phyloP scores from a whole-genome alignment of 2,329 filamentous ascomycete species.

The Cladophialophora bantiana region DNA sequence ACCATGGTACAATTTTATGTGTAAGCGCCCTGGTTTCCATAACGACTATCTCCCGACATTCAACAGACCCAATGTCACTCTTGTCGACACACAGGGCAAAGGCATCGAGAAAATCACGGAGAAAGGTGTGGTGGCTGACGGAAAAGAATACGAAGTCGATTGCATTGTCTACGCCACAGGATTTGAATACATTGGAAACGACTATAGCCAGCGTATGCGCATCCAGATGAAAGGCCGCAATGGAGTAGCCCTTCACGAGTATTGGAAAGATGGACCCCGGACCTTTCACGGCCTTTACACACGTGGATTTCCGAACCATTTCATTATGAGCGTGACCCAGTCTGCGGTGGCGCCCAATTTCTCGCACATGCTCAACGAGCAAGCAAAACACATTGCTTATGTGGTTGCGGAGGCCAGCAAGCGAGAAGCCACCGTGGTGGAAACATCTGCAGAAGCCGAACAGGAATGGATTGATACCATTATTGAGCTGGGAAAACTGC shows the following conservation, averaged over 20 bases:
- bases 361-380: constrained; percentile 31
- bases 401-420: constrained; percentile 25
- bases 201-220: constrained; percentile 27
- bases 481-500: constrained; percentile 10
- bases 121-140: constrained; percentile 56
- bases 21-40: constrained; percentile 67
- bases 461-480: constrained; percentile 31
- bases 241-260: constrained; percentile 37
- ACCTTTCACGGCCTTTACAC: constrained; percentile 32
- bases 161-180: constrained; percentile 58
- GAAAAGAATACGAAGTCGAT: constrained; percentile 58
- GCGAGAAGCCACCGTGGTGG: constrained; percentile 25
- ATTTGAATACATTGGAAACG: constrained; percentile 43
- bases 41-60: constrained; percentile 66
- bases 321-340: constrained; percentile 27
- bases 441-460: constrained; percentile 31
- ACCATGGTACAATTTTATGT: constrained; percentile 67
- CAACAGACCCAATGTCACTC: constrained; percentile 64
- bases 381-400: constrained; percentile 31
- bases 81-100: constrained; percentile 66
- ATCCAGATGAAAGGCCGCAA: constrained; percentile 42
- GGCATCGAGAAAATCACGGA: constrained; percentile 58
- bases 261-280: constrained; percentile 37
- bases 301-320: constrained; percentile 32
- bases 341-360: constrained; percentile 32